Base-by-base conservation (phyloP, 768 basidiomycete species). In the Russula sp. region DNA sequence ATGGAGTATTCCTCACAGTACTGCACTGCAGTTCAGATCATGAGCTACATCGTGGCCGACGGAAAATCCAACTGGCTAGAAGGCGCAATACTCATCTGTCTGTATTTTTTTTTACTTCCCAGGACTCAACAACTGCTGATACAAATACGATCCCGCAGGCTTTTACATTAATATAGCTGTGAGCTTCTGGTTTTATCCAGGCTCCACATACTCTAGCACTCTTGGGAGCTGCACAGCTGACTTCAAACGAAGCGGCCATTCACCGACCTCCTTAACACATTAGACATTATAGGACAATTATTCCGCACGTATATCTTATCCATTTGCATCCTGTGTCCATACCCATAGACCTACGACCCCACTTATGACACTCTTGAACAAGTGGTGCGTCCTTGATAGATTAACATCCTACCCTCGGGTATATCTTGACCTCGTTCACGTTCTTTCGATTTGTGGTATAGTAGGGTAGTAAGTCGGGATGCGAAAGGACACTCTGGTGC, bases 1-100 rank as follows among this genome's bases (percentile, higher is more conserved):
- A 3, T n/a, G 13, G 11, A 35, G 8, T 27, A 11, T 37, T 13
- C 22, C 55, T 64, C 20, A 66, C 20, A 22, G 32, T 32, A 18
- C 13, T 20, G 35, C 42, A 73, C 13, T 20, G 31, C 42, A 73
- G 75, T 76, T 7, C 63, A 72, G 67, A 89, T 90, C 4, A 91
- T 96, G 74, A 91, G 89, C 70, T 91, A 90, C 70, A 86, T 88
- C 22, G 82, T 95, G 6, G 82, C 84, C 54, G 95, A 97, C 68
- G 93, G 93, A 13, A 89, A 85, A 71, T 90, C 87, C 34, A 96
- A 95, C 73, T 97, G 94, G 86, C 78, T 97, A n/a, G 94, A 96
- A 73, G 92, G 91, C 27, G 74, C 85, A 68, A 85, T 91, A 60
- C 79, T 92, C n/a, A 82, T 91, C 61, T 84, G 86, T 82, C 66